Percentiles rank a stretch among this genome's conserved stretches.
These are phyloP conservation scores for Gaertneriomyces sp. DNA, from an alignment of 192 early-diverging fungal species.

Conservation along the genomic window DNA sequence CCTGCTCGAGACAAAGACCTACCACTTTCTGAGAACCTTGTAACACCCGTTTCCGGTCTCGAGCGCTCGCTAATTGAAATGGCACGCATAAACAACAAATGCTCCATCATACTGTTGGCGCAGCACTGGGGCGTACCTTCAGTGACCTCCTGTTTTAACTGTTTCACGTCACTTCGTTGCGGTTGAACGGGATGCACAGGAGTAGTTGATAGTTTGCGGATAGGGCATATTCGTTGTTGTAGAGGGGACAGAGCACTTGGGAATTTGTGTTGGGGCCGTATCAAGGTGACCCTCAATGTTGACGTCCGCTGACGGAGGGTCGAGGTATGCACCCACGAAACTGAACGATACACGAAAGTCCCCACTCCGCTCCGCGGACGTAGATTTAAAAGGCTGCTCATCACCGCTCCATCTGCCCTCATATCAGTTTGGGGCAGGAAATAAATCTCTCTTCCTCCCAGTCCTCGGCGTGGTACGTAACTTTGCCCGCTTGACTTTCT, in stretches of 20 bases:
- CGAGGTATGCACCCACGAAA: no score
- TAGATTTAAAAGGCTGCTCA: no score
- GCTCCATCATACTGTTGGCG: neutral
- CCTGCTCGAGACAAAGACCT: slow-evolving; percentile 42
- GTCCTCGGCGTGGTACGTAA: no score
- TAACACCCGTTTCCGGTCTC: slow-evolving; percentile 30
- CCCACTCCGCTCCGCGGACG: no score
- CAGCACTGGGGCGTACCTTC: slow-evolving; percentile 20
- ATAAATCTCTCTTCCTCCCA: no score
- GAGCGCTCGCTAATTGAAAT: neutral
- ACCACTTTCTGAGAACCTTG: slow-evolving; percentile 57
- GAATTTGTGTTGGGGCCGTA: neutral
- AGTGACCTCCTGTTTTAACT: slow-evolving; percentile 32
- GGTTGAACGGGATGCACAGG: neutral
- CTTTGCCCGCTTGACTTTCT: no score
- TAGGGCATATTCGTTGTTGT: neutral
- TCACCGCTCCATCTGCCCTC: no score
- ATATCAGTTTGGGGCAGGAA: no score
- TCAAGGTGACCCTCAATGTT: neutral
- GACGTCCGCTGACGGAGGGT: no score
- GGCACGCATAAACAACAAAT: neutral
- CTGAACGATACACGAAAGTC: no score
- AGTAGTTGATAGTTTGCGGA: neutral
- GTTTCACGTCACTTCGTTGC: slow-evolving; percentile 18
- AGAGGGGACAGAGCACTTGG: neutral